phyloP scores from a whole-genome alignment of 768 basidiomycete species.

The Hypholoma fasciculare region DNA sequence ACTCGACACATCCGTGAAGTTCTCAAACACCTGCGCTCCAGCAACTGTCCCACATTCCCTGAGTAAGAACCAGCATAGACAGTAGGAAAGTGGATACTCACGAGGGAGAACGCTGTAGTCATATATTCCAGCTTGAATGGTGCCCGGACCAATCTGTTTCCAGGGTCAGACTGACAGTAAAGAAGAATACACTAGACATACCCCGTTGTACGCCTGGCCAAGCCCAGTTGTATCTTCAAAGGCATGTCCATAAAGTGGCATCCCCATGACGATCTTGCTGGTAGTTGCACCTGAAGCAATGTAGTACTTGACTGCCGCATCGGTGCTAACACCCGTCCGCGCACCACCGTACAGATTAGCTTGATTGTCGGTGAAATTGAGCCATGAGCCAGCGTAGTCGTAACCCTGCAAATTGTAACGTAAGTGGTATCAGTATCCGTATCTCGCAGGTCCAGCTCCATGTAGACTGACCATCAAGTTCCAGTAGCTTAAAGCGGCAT shows the following conservation, averaged over 20 bases:
- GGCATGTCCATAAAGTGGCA: conserved; percentile 80
- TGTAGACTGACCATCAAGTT: conserved; percentile 68
- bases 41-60: conserved; percentile 31
- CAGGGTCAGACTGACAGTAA: neutral
- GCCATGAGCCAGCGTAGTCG: conserved; percentile 81
- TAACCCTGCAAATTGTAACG: conserved; percentile 47
- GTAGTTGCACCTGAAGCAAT: conserved; percentile 59
- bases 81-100: conserved; percentile 23
- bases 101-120: conserved; percentile 73
- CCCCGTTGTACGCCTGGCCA: conserved; percentile 67
- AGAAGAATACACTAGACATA: conserved; percentile 26
- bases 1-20: conserved; percentile 67
- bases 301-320: conserved; percentile 65
- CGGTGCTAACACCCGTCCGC: conserved; percentile 66
- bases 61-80: neutral
- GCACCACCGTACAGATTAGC: conserved; percentile 71
- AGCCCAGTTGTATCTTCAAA: conserved; percentile 72
- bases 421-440: neutral
- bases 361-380: conserved; percentile 51
- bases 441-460: neutral
- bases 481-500: conserved; percentile 70
- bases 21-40: conserved; percentile 63
- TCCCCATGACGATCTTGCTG: conserved; percentile 70
- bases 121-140: conserved; percentile 70
- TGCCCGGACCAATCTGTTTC: conserved; percentile 66